A percentile compares a stretch with the other conserved stretches of the same genome.
phyloP scores from a whole-genome alignment of 441 rosid species.

The Gossypium laxum region DNA sequence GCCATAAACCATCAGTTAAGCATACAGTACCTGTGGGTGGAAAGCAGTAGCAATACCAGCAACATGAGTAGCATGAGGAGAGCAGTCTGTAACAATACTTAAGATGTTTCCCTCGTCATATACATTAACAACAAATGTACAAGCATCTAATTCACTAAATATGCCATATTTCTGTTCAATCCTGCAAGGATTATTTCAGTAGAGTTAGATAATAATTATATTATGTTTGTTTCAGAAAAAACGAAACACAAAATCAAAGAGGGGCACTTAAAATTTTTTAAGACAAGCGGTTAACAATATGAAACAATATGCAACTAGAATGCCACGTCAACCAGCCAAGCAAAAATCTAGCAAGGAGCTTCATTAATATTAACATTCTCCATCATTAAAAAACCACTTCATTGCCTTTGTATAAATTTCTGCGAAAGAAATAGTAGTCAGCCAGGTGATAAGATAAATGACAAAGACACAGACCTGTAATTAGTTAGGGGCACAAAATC shows the following conservation, averaged over 20 bases:
- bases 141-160: conserved; percentile 89
- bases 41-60: conserved; percentile 95
- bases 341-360: neutral
- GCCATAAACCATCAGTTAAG: conserved; percentile 11
- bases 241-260: neutral
- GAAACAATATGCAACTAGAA: neutral
- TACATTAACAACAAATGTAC: conserved; percentile 72
- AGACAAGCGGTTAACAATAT: neutral
- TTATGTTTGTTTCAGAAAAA: neutral
- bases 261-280: neutral
- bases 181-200: conserved; percentile 37
- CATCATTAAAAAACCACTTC: neutral
- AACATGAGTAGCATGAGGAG: conserved; percentile 98
- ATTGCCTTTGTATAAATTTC: neutral
- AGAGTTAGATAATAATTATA: conserved; percentile 14
- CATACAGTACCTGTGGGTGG: conserved; percentile 65
- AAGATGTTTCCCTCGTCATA: conserved; percentile 73
- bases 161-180: conserved; percentile 75
- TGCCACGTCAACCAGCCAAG: neutral
- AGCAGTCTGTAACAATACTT: conserved; percentile 82
- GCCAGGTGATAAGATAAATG: neutral
- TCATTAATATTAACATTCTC: neutral
- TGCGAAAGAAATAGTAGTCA: neutral
- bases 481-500: conserved; percentile 69
- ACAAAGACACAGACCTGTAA: conserved; percentile 42